Evolutionary conservation across 1,284 basidiomycete genomes (phyloP), one percentile per base, ranked within the genome.

Genomic region (Cutaneotrichosporon cavernicola): DNA sequence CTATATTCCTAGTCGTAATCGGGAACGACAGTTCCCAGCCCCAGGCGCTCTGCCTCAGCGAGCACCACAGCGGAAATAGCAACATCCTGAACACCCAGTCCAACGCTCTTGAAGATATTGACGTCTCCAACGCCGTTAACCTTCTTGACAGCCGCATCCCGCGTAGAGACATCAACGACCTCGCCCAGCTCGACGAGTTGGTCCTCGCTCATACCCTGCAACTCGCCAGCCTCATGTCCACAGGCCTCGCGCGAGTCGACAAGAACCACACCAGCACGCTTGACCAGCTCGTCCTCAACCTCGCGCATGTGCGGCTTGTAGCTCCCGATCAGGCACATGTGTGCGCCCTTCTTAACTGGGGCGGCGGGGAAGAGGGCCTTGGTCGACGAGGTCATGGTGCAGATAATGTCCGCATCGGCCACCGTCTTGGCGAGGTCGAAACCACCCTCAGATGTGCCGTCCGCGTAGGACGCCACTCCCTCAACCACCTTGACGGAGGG

Each of bases 291-390:
- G 0, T 72, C 76, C 55, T 89, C 87, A 8, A 91, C 84, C 73
- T 95, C 92, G 61, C 84, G 84, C 92, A 94, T 95, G 16, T 81
- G 73, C 0, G 89, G 88, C 36, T 85, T 92, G 74, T 91, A 94
- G 22, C 50, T 40, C 14, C 92, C 91, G 38, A 92, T 86, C 2
- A 94, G 81, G 65, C 90, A 86, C 49, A 94, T 71, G 70, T 91
- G 89, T 0, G 89, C 84, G 0, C 88, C 87, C 0, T 83, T 72
- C 9, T 67, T 69, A 34, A 75, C 73, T 57, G 83, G 82, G 16
- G 90, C 85, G 6, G 71, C 64, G 30, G 69, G 67, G 68, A 94
- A 92, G 8, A 93, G 85, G 0, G 92, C 87, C 4, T 66, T 69
- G 0, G 84, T 86, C 8, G 90, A 88, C 0, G 90, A 86, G 0